Base-by-base conservation (phyloP, 306 rosid species). In the Arachis hypogaea region DNA sequence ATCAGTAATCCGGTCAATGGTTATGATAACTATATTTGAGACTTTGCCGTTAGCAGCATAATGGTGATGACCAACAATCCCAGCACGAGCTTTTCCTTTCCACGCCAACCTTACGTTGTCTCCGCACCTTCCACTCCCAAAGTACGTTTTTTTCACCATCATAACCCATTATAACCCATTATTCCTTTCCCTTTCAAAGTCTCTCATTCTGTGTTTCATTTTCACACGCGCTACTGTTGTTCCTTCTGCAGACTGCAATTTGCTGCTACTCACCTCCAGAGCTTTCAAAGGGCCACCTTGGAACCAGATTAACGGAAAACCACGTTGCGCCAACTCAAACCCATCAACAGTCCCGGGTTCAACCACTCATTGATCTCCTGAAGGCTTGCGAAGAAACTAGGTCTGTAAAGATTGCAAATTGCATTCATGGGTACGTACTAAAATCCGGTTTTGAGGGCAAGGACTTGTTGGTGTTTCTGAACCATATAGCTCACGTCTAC, bases 401-500 rank as follows among this genome's bases (percentile, higher is more conserved):
- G 59, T 89, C 78, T 22, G 58, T 84, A 7, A 77, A 76, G 60
- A 78, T 45, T 11, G 83, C 82, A 0, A 87, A 84, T 52, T 68
- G 77, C 74, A 76, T 86, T 76, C 96, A 87, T 74, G 96, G 90
- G 77, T 73, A 86, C 41, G 74, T 84, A 41, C 63, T 83, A 52
- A 92, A 89, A 74, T 87, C 78, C 2, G 63, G 71, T 45, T 86
- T 85, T 71, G 50, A 50, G 5, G 88, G 63, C 61, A 72, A 55
- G 8, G 86, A 87, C 63, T 71, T 67, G 58, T 28, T 89, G 69
- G 86, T 87, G 42, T 77, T 86, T 86, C 75, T 84, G 73, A 92
- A 92, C 59, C 93, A 87, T 51, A 71, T 78, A 52, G 59, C 73
- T 5, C 83, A 86, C 11, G 87, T 80, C 14, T 89, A 89, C 63